Conservation (phyloP, 495 filamentous ascomycete species). For the Friedmanniomyces endolithicus region DNA sequence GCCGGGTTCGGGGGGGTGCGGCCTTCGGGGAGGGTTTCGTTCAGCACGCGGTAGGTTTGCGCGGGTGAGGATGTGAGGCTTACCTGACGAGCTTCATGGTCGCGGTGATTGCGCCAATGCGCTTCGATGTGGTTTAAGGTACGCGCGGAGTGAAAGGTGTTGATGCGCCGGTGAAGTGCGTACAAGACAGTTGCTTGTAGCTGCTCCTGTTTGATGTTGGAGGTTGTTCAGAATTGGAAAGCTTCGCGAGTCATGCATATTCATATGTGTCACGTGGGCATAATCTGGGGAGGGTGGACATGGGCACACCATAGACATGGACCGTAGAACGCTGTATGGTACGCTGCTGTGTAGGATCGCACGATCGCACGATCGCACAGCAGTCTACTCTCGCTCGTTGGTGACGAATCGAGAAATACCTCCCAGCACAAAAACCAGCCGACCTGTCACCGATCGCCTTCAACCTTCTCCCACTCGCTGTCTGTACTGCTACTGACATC, state of each 20-base stretch:
- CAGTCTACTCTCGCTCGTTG: no score
- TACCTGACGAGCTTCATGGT: constrained; percentile 97
- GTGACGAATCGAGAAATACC: no score
- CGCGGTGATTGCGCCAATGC: background rate
- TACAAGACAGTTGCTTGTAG: background rate
- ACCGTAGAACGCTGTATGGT: background rate
- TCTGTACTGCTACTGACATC: constrained; percentile 30
- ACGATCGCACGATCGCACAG: no score
- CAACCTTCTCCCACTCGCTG: constrained; percentile 36
- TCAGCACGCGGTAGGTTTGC: constrained; percentile 31
- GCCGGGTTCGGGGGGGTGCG: constrained; percentile 20
- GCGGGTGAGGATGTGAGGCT: constrained; percentile 28
- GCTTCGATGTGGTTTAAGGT: background rate
- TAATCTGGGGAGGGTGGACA: no score
- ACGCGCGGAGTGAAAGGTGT: background rate
- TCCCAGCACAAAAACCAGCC: no score
- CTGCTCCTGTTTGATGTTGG: background rate
- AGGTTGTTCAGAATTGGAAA: background rate
- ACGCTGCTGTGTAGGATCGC: background rate
- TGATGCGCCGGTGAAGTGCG: no score
- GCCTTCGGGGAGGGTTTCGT: constrained; percentile 25
- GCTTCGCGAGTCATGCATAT: background rate
- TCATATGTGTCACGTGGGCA: constrained; percentile 4
- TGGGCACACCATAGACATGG: no score
- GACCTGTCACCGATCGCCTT: no score